phyloP scores from a whole-genome alignment of 148 eudicot genomes.

The Amaranthus palmeri region DNA sequence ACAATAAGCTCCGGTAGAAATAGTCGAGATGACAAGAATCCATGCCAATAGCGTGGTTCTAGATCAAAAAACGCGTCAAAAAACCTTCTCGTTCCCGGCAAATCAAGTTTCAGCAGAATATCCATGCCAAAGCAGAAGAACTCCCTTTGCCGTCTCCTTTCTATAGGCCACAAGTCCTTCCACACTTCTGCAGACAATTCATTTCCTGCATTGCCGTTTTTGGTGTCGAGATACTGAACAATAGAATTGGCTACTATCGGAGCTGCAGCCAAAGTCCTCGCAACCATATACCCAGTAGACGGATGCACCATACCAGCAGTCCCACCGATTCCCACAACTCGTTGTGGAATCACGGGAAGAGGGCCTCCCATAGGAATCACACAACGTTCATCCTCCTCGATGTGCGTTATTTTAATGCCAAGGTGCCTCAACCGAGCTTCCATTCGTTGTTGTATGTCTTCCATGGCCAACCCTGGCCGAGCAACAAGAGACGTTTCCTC shows the following conservation, averaged over 20 bases:
- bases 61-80: slow-evolving; percentile 90
- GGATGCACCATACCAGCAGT: slow-evolving; percentile 99
- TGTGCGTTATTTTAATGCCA: slow-evolving; percentile 73
- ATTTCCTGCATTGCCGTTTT: slow-evolving; percentile 31
- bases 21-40: slow-evolving; percentile 87
- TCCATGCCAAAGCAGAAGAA: slow-evolving; percentile 99
- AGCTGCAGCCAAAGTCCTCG: slow-evolving; percentile 95
- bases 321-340: slow-evolving; percentile 95
- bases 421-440: slow-evolving; percentile 80
- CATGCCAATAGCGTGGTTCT: slow-evolving; percentile 98
- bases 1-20: slow-evolving; percentile 78
- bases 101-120: slow-evolving; percentile 85
- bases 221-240: slow-evolving; percentile 62
- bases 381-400: slow-evolving; percentile 94
- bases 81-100: slow-evolving; percentile 80
- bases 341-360: slow-evolving; percentile 83
- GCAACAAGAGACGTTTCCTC: slow-evolving; percentile 98
- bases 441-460: slow-evolving; percentile 91
- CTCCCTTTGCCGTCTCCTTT: slow-evolving; percentile 90
- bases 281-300: slow-evolving; percentile 98
- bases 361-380: slow-evolving; percentile 99
- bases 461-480: slow-evolving; percentile 76
- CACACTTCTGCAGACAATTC: slow-evolving; percentile 76
- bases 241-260: slow-evolving; percentile 82
- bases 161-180: slow-evolving; percentile 93